Evolutionary conservation across 2,329 filamentous ascomycete species (phyloP), one percentile per base, ranked within the genome.

Genomic region (Aspergillus cejpii): DNA sequence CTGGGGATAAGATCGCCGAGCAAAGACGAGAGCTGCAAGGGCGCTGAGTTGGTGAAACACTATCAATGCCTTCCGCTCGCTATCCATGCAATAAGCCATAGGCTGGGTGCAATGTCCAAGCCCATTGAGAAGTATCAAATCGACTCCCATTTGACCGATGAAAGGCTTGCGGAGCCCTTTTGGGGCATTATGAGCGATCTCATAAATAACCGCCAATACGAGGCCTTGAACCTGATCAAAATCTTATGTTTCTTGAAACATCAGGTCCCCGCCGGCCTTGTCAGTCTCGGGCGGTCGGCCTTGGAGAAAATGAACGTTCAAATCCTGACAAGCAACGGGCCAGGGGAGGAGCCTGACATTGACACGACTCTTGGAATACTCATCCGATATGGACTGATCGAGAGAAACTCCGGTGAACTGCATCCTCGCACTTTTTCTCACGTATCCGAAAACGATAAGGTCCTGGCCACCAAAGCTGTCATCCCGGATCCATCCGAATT

Each of bases 21-120:
- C 0, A 64, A 69, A 8, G 74, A 78, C 24, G 80, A 85, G 51
- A 60, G 71, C 6, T 68, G 65, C 27, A 76, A 78, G 44, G 80
- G 81, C 0, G 72, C 70, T n/a, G 76, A 84, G 47, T 58, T 86
- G 12, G 81, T 85, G 1, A 72, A 76, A 34, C 64, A 81, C 37
- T 80, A 85, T 66, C 80, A 80, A 17, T 75, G 79, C 43, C 67
- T 86, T 11, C 83, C 83, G 1, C 67, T 85, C 5, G 83, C 83
- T 50, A 82, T 87, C 15, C 81, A 85, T 53, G 78, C 81, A 0
- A 78, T 82, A 1, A 80, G 80, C 1, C 75, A 79, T 50, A 74
- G 81, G 26, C 66, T 85, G 11, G 80, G 77, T 44, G 74, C 76
- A 2, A 81, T 79, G 0, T 69, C 73, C 14, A 81, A 83, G 50